These are phyloP conservation scores for Amylostereum chailletii DNA, from an alignment of 1,284 basidiomycete genomes.

Conservation along the genomic window DNA sequence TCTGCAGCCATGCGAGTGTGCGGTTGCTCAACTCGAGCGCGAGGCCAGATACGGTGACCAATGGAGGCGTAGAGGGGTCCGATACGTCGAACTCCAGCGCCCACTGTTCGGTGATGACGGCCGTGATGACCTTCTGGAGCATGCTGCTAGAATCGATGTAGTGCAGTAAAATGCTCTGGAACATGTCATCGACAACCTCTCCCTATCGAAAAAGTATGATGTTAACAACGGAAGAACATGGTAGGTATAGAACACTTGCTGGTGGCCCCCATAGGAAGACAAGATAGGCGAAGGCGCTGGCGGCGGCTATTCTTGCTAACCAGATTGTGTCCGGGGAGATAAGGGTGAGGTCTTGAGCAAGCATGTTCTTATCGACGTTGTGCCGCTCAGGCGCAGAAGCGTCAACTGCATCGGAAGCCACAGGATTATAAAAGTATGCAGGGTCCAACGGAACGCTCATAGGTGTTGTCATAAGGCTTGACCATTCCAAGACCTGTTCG, in stretches of 20 bases:
- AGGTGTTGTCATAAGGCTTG: conserved; percentile 85
- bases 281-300: conserved; percentile 73
- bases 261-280: conserved; percentile 60
- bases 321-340: conserved; percentile 76
- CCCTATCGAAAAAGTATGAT: conserved; percentile 13
- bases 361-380: conserved; percentile 96
- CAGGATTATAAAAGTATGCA: conserved; percentile 63
- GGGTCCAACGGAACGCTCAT: conserved; percentile 78
- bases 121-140: conserved; percentile 82
- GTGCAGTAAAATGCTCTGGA: conserved; percentile 64
- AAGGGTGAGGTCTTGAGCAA: conserved; percentile 85
- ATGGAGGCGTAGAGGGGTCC: conserved; percentile 22
- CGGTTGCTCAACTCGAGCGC: conserved; percentile 59
- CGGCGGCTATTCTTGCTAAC: conserved; percentile 76
- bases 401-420: conserved; percentile 33
- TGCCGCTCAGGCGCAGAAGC: conserved; percentile 57
- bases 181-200: conserved; percentile 45
- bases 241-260: conserved; percentile 27
- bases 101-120: conserved; percentile 92
- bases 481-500: conserved; percentile 69
- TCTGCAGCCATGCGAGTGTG: conserved; percentile 70
- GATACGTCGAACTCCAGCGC: conserved; percentile 47
- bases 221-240: conserved; percentile 1
- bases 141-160: conserved; percentile 87
- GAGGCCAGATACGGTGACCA: conserved; percentile 49